A percentile compares a stretch with the other conserved stretches of the same genome.
Conservation (phyloP, 495 filamentous ascomycete species). For the Aspergillus baeticus region DNA sequence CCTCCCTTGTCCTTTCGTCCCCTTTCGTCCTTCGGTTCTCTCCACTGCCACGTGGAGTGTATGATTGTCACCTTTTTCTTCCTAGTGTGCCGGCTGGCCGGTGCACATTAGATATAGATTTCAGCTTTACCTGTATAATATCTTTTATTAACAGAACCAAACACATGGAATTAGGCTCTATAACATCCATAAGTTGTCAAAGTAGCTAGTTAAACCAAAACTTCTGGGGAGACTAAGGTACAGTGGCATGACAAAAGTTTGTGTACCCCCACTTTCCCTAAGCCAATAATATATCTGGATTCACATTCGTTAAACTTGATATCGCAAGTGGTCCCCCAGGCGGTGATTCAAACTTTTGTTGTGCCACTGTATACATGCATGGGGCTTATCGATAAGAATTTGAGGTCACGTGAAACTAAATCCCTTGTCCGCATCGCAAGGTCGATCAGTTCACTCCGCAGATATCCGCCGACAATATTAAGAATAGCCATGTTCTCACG, state of each 20-base stretch:
- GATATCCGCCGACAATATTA: conserved; percentile 12
- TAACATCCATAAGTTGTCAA: not conserved
- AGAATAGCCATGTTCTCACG: conserved; percentile 34
- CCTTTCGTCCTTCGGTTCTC: not conserved
- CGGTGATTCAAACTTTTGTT: too few relatives aligned
- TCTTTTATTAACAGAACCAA: not conserved
- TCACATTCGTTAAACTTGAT: too few relatives aligned
- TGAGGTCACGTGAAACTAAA: conserved; percentile 23
- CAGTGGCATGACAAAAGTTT: too few relatives aligned
- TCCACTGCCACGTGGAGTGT: not conserved
- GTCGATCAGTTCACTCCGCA: conserved; percentile 12
- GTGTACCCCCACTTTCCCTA: too few relatives aligned
- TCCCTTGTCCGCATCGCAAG: conserved; percentile 10
- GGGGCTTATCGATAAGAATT: conserved; percentile 26
- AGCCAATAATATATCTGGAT: too few relatives aligned
- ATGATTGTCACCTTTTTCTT: not conserved
- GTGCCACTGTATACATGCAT: too few relatives aligned
- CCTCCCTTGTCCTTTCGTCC: not conserved
- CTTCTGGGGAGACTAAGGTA: too few relatives aligned
- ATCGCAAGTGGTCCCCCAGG: too few relatives aligned
- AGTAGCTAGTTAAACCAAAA: too few relatives aligned
- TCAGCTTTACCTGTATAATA: not conserved
- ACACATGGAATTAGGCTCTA: not conserved
- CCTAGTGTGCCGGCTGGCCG: conserved; percentile 6
- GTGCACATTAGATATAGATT: not conserved